Evolutionary conservation across 1,284 basidiomycete species (phyloP), one percentile per base, ranked within the genome.

Genomic region (Marasmius oreades): DNA sequence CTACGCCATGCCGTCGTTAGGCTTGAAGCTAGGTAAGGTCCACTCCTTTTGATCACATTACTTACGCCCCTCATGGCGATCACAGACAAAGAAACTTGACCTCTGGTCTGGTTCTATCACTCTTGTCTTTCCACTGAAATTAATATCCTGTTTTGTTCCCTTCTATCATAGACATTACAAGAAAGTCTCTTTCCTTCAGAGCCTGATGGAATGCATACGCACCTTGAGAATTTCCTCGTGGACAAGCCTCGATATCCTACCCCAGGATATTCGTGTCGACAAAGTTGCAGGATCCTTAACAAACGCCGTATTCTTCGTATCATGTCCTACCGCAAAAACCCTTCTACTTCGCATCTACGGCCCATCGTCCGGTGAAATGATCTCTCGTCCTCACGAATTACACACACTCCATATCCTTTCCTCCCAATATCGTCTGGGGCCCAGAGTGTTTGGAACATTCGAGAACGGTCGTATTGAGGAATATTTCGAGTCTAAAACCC

Each of bases 221-320:
- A 68, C 74, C 14, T 72, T 91, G 53, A 75, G 75, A 48, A 71
- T 88, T 11, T 80, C 82, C 28, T 73, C 74, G 28, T 92, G 90
- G 90, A 69, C 70, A 31, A 70, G 76, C 43, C 59, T 67, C 5
- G 71, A 71, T 47, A 72, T 86, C 47, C 69, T 73, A 23, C 69
- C 82, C 18, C 72, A 79, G 36, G 75, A 78, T 44, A 70, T 94
- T 57, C 77, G 77, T 57, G 80, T 95, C 62, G 77, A 77, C 65
- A 94, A 90, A 70, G 88, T 93, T n/a, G 91, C 93, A 8, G 94
- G 95, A 14, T 90, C 92, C 18, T 73, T 96, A 63, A 98, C 95
- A 44, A 98, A 98, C 69, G 90, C 92, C 59, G 93, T 98, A 55
- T 97, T 93, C 73, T 98, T 97, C 72, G 87, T 97, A 52, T 90